Evolutionary conservation across 2,329 filamentous ascomycete genomes (phyloP).

Genomic region (Monilinia aucupariae): DNA sequence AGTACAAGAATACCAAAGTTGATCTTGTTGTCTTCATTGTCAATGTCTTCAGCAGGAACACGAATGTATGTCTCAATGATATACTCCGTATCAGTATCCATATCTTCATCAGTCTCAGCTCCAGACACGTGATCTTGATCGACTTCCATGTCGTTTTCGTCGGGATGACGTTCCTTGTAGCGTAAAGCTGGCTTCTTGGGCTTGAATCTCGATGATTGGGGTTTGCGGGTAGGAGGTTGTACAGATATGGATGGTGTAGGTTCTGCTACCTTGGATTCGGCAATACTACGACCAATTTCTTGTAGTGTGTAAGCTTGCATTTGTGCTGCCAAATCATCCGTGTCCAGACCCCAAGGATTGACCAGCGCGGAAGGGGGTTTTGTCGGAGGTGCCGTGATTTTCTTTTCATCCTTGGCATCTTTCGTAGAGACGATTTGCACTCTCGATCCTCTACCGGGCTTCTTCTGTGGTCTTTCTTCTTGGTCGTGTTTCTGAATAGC

Average conservation of each 20-base stretch:
- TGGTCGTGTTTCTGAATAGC: slow-evolving; percentile 7
- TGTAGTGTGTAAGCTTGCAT: slow-evolving; percentile 56
- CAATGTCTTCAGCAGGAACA: slow-evolving; percentile 53
- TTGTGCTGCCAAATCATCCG: slow-evolving; percentile 45
- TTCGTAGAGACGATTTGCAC: slow-evolving; percentile 6
- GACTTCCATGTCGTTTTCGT: slow-evolving; percentile 28
- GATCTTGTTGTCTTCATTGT: slow-evolving; percentile 43
- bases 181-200: slow-evolving; percentile 52
- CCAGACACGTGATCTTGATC: slow-evolving; percentile 30
- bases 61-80: slow-evolving; percentile 61
- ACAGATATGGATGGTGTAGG: slow-evolving; percentile 17
- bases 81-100: slow-evolving; percentile 51
- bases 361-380: slow-evolving; percentile 25
- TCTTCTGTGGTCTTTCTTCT: slow-evolving; percentile 26
- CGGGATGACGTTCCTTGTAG: slow-evolving; percentile 52
- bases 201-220: slow-evolving; percentile 41
- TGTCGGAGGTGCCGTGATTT: slow-evolving; percentile 5
- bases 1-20: slow-evolving; percentile 40
- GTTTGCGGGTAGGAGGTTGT: slow-evolving; percentile 14
- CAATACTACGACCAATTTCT: slow-evolving; percentile 44
- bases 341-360: slow-evolving; percentile 37
- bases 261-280: slow-evolving; percentile 21
- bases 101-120: slow-evolving; percentile 42
- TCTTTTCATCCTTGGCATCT: background rate
- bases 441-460: slow-evolving; percentile 27